Conservation (phyloP, 2,329 filamentous ascomycete genomes). For the Clarireedia homoeocarpa region DNA sequence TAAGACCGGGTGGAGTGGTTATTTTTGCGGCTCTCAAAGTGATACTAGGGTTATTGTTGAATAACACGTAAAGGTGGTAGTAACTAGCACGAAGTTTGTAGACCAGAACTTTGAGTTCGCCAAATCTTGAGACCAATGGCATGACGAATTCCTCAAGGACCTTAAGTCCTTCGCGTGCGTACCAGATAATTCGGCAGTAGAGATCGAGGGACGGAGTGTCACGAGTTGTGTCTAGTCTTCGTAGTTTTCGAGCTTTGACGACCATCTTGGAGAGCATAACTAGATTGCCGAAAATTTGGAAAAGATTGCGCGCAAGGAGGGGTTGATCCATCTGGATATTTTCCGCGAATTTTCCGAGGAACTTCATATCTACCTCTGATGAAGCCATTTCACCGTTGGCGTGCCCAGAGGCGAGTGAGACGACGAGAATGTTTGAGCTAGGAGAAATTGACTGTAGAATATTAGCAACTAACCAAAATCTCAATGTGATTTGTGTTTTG, state of each 20-base stretch:
- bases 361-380: constrained; percentile 96
- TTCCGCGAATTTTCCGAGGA: constrained; percentile 81
- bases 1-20: constrained; percentile 33
- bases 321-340: constrained; percentile 70
- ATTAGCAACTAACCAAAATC: background rate
- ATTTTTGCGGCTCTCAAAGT: constrained; percentile 23
- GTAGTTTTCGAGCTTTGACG: constrained; percentile 72
- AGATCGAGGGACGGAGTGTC: constrained; percentile 75
- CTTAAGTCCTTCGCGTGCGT: constrained; percentile 81
- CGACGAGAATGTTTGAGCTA: background rate
- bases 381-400: constrained; percentile 63
- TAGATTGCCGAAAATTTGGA: constrained; percentile 85
- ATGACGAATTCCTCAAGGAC: constrained; percentile 84
- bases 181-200: constrained; percentile 90
- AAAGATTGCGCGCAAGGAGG: constrained; percentile 73
- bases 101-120: constrained; percentile 79
- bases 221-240: constrained; percentile 70
- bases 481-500: too few species aligned
- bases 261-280: constrained; percentile 81
- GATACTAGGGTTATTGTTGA: constrained; percentile 82
- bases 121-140: constrained; percentile 71
- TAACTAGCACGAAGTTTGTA: constrained; percentile 91
- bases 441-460: background rate
- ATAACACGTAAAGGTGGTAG: constrained; percentile 93
- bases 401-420: background rate